Conservation (phyloP, 331 rosid species). For the Phaseolus coccineus region DNA sequence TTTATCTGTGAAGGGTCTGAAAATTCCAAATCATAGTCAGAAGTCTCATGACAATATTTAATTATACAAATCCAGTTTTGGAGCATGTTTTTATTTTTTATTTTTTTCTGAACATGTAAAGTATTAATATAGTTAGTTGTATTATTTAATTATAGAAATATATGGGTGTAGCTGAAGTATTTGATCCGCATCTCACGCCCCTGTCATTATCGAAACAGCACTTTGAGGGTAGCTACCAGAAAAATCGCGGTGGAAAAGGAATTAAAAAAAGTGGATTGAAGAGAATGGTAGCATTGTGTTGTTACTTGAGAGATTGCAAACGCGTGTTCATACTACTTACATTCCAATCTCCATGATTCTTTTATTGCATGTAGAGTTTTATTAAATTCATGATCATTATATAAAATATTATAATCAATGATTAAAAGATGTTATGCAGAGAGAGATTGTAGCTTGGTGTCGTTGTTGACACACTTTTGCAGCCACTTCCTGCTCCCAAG, state of each 20-base stretch:
- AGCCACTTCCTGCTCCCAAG: background rate
- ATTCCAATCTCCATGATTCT: slow-evolving; percentile 6
- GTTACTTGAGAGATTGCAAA: slow-evolving; percentile 16
- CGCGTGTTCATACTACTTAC: slow-evolving; percentile 23
- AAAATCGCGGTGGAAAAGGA: background rate
- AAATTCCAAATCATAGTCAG: background rate
- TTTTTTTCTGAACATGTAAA: background rate
- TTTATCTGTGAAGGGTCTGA: background rate
- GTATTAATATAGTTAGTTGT: too few species aligned
- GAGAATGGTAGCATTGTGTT: background rate
- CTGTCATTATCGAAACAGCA: slow-evolving; percentile 44
- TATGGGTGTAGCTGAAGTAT: background rate
- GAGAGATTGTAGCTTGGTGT: slow-evolving; percentile 5
- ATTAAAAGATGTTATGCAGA: slow-evolving; percentile 8
- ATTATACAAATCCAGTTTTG: background rate
- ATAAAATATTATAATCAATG: slow-evolving; percentile 3
- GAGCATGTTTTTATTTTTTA: too few species aligned
- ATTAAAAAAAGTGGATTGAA: slow-evolving; percentile 1
- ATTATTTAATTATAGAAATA: background rate
- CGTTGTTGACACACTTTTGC: slow-evolving; percentile 38
- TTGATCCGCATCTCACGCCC: slow-evolving; percentile 30
- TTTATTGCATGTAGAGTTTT: background rate
- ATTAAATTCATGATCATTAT: background rate
- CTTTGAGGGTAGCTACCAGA: slow-evolving; percentile 15
- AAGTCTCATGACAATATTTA: background rate